Evolutionary conservation across 192 early-diverging fungal species (phyloP), one percentile per base, ranked within the genome.

Genomic region (Rhizophagus clarus): DNA sequence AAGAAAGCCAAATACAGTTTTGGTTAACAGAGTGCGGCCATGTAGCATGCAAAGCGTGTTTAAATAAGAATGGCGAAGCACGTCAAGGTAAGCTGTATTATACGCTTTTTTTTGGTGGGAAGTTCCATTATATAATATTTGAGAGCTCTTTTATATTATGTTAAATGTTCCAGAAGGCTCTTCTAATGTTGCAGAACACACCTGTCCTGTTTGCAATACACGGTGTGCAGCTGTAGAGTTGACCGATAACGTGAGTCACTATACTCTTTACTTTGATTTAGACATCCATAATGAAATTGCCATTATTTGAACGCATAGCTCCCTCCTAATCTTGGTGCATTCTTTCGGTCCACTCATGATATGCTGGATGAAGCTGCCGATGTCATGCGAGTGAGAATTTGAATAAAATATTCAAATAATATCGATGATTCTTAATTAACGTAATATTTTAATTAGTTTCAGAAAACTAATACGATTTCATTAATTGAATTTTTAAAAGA

Each of bases 11-110:
- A 60, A 28, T 62, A n/a, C 56, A 61, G 11, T 76, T 76, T 76
- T 76, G 74, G 74, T 63, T 76, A n/a, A 76, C 74, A 37, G 74
- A 63, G 22, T 76, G 74, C 63, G 74, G 74, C 1, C 74, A 76
- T 62, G 22, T 76, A 29, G 32, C 63, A 32, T 76, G 74, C 45
- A 32, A 62, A 10, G 6, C 4, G 28, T 76, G 74, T 42, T 22
- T 40, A 40, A 60, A 63, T 34, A 76, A 63, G 60, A 10, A 15
- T 17, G 15, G 17, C n/a, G 32, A 31, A 51, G 11, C 31, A n/a
- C 24, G 9, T 76, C 8, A 7, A 45, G 45, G 60, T 62, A 40
- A 2, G 0, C 0, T 20, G 9, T n/a, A 17, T 45, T 51, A 31
- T n/a, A 32, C 60, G 28, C 28, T 15, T 2, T 22, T 24, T 20